phyloP scores from a whole-genome alignment of 2,329 filamentous ascomycete species.

The Neofusicoccum kwambonambiense region DNA sequence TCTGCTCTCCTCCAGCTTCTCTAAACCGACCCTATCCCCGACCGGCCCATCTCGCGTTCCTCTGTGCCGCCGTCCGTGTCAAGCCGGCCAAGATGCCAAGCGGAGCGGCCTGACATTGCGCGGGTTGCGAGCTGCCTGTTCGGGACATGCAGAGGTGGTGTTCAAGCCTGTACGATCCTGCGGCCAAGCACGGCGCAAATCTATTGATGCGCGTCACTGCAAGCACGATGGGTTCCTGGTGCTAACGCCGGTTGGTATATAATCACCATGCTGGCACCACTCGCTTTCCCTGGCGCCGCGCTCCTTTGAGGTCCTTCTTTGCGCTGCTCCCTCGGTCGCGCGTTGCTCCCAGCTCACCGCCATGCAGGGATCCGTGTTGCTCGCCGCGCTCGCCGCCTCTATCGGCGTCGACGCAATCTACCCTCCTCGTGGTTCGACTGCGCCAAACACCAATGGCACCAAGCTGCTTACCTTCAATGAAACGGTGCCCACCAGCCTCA shows the following conservation, averaged over 20 bases:
- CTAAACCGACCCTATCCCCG: slow-evolving; percentile 1
- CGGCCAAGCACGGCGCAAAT: neutral
- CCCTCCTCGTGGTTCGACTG: slow-evolving; percentile 54
- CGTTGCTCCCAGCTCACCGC: neutral
- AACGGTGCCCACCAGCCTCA: slow-evolving; percentile 41
- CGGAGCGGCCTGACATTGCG: neutral
- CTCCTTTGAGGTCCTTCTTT: neutral
- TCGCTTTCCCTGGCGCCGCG: neutral
- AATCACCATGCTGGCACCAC: neutral
- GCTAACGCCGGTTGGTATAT: neutral
- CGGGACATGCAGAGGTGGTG: neutral
- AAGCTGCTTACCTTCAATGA: slow-evolving; percentile 61
- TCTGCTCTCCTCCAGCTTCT: neutral
- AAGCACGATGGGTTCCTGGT: neutral
- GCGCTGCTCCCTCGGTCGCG: neutral
- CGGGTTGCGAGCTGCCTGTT: neutral
- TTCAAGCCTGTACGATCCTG: neutral
- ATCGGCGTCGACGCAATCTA: slow-evolving; percentile 40
- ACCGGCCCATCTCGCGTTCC: neutral
- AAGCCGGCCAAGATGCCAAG: slow-evolving; percentile 6
- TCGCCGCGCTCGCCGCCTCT: slow-evolving; percentile 28
- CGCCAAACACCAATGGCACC: slow-evolving; percentile 56
- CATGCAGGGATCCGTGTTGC: slow-evolving; percentile 13
- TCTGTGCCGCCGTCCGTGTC: neutral
- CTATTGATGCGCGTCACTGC: neutral